Conservation (phyloP, 345 rosid species). For the Lagerstroemia speciosa region DNA sequence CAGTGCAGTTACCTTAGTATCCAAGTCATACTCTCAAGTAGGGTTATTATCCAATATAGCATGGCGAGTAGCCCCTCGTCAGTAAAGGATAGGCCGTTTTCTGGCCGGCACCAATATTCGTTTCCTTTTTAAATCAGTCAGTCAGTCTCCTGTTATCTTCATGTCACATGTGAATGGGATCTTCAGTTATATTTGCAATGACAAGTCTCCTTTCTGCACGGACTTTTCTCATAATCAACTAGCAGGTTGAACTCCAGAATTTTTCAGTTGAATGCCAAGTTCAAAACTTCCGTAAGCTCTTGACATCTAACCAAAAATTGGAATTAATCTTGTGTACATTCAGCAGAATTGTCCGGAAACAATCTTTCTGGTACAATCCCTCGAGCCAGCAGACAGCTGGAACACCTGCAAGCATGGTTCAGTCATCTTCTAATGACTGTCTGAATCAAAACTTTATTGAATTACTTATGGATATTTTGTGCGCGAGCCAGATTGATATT, state of each 20-base stretch:
- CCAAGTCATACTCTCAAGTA: too few species aligned
- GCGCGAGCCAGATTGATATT: not conserved
- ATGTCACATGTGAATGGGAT: too few species aligned
- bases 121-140: too few species aligned
- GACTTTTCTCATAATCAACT: too few species aligned
- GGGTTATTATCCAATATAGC: too few species aligned
- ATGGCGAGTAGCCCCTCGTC: too few species aligned
- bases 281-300: slow-evolving; percentile 24
- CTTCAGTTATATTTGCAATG: not conserved
- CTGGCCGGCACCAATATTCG: too few species aligned
- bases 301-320: not conserved
- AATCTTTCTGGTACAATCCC: slow-evolving; percentile 11
- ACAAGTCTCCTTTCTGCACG: slow-evolving; percentile 5
- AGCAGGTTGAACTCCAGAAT: slow-evolving; percentile 26
- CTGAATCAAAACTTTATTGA: too few species aligned
- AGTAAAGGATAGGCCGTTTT: too few species aligned
- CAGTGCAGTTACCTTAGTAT: too few species aligned
- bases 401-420: not conserved
- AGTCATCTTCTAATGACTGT: not conserved
- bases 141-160: too few species aligned
- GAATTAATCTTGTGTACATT: not conserved
- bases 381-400: not conserved
- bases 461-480: not conserved
- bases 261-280: slow-evolving; percentile 15
- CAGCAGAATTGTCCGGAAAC: slow-evolving; percentile 33